Conservation (phyloP, 179 eudicot genomes). For the Gypsophila paniculata region DNA sequence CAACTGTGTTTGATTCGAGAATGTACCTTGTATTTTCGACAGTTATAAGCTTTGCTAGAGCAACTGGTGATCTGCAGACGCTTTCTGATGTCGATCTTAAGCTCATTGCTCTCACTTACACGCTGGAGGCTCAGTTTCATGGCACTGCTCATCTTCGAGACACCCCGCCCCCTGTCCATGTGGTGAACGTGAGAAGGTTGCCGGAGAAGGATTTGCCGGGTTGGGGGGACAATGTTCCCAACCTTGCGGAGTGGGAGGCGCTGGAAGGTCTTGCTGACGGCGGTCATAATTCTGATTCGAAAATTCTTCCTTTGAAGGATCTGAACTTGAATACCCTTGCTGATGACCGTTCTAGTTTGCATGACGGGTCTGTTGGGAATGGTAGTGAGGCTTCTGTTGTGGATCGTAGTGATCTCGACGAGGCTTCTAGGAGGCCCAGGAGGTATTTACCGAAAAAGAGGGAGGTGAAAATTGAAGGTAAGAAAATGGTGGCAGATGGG, state of each 20-base stretch:
- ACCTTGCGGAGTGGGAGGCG: constrained; percentile 92
- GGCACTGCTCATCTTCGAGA: constrained; percentile 82
- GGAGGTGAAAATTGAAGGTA: constrained; percentile 74
- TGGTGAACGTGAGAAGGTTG: constrained; percentile 68
- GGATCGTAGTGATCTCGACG: constrained; percentile 36
- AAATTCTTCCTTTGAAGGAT: constrained; percentile 72
- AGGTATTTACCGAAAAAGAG: constrained; percentile 54
- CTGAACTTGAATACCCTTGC: constrained; percentile 51
- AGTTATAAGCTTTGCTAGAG: constrained; percentile 84
- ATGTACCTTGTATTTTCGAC: constrained; percentile 14
- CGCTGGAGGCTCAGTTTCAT: constrained; percentile 75
- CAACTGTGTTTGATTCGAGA: background rate
- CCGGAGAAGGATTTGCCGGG: constrained; percentile 94
- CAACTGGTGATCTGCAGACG: constrained; percentile 92
- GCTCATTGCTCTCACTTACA: constrained; percentile 85
- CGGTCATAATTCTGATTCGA: constrained; percentile 39
- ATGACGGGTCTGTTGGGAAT: constrained; percentile 44
- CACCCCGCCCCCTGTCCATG: constrained; percentile 70
- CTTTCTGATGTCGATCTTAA: constrained; percentile 93
- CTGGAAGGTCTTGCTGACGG: constrained; percentile 44
- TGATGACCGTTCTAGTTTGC: constrained; percentile 32
- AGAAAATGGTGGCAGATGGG: constrained; percentile 83
- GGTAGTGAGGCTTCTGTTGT: constrained; percentile 34
- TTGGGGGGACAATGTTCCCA: constrained; percentile 92
- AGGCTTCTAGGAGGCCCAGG: constrained; percentile 33